Conservation (phyloP, 2,329 filamentous ascomycete species). For the Alternaria consortialis region DNA sequence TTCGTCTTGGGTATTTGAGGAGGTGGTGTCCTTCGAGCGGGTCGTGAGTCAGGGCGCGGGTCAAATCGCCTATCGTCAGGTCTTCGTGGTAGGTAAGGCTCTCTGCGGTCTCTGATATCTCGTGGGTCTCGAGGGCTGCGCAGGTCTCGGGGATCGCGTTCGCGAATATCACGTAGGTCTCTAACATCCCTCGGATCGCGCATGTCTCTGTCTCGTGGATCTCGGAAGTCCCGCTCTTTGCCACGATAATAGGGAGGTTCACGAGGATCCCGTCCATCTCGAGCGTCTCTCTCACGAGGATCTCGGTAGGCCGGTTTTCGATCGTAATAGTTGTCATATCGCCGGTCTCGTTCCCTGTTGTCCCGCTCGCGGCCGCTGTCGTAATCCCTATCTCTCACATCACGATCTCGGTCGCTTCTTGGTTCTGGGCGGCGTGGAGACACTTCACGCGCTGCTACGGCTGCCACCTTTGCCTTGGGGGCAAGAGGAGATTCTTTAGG, state of each 20-base stretch:
- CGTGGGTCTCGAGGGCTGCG: constrained; percentile 30
- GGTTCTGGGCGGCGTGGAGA: constrained; percentile 32
- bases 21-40: constrained; percentile 49
- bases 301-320: constrained; percentile 41
- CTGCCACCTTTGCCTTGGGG: constrained; percentile 50
- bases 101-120: constrained; percentile 42
- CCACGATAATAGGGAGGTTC: constrained; percentile 26
- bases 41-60: constrained; percentile 33
- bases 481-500: constrained; percentile 53
- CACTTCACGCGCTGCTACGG: constrained; percentile 44
- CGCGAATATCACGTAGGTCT: constrained; percentile 29
- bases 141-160: constrained; percentile 28
- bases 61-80: constrained; percentile 36
- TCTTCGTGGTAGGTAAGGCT: constrained; percentile 39
- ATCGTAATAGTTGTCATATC: constrained; percentile 38
- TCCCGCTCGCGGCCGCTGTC: constrained; percentile 51
- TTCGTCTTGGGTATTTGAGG: constrained; percentile 59
- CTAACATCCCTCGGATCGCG: constrained; percentile 28
- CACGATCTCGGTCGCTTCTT: constrained; percentile 37
- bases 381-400: constrained; percentile 29
- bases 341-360: constrained; percentile 53
- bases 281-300: constrained; percentile 35
- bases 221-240: constrained; percentile 27
- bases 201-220: constrained; percentile 36
- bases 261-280: constrained; percentile 28